Evolutionary conservation across 805 yeast genomes (phyloP).

Genomic region (Sporopachydermia lactativora): DNA sequence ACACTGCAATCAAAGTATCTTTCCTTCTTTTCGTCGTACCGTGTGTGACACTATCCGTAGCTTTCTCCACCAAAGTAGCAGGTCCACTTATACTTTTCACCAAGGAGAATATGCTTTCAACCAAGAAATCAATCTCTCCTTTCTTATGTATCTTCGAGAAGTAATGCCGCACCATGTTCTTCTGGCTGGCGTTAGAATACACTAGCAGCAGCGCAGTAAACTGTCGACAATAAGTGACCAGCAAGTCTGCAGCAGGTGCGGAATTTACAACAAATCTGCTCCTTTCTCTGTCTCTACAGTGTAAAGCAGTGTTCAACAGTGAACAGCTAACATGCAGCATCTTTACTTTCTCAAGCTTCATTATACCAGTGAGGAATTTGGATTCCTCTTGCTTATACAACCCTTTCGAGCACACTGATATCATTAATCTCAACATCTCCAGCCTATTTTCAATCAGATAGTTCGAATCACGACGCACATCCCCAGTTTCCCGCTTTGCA

Average conservation of each 20-base stretch:
- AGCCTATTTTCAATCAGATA: constrained; percentile 48
- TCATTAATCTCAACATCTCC: constrained; percentile 48
- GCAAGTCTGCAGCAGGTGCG: neutral
- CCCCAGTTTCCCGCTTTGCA: constrained; percentile 6
- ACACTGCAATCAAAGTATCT: constrained; percentile 43
- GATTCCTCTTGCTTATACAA: constrained; percentile 40
- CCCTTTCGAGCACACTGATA: constrained; percentile 46
- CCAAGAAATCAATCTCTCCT: too few species aligned
- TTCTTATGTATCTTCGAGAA: constrained; percentile 32
- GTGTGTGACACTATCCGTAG: too few species aligned
- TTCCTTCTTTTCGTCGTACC: too few species aligned
- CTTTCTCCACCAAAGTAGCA: too few species aligned
- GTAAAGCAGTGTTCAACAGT: constrained; percentile 41
- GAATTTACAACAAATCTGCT: neutral
- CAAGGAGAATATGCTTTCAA: too few species aligned
- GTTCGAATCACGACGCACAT: constrained; percentile 20
- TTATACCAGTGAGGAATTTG: constrained; percentile 42
- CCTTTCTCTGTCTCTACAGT: too few species aligned
- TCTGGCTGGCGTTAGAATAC: neutral
- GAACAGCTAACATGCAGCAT: constrained; percentile 48
- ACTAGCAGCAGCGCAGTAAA: neutral
- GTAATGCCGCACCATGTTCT: neutral
- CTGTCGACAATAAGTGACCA: neutral
- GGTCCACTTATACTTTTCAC: too few species aligned
- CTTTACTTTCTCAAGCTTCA: constrained; percentile 34